Evolutionary conservation across 306 rosid genomes (phyloP).

Genomic region (Vachellia pachyceras): DNA sequence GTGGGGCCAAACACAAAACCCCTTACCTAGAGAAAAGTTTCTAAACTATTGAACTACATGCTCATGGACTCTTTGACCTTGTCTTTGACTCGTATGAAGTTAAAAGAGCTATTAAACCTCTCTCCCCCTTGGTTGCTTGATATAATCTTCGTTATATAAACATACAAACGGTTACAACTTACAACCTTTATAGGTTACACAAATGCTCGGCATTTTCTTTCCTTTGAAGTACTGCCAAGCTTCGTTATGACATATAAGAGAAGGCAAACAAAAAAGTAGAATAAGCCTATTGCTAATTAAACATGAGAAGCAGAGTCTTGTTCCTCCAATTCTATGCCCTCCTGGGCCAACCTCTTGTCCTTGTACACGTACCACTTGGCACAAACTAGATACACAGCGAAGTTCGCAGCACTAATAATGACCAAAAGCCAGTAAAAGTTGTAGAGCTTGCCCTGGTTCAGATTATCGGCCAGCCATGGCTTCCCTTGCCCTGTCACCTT

Average conservation of each 20-base stretch:
- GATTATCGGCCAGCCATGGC: slow-evolving; percentile 87
- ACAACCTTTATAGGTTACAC: not conserved
- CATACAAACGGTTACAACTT: not conserved
- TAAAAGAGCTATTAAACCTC: not conserved
- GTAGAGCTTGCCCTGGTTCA: slow-evolving; percentile 78
- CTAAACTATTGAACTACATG: too few relatives aligned
- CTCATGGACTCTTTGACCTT: too few relatives aligned
- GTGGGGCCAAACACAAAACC: too few relatives aligned
- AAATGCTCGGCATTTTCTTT: not conserved
- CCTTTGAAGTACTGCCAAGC: not conserved
- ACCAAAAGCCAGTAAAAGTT: slow-evolving; percentile 89
- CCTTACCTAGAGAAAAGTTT: too few relatives aligned
- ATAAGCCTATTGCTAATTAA: not conserved
- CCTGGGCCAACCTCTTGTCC: slow-evolving; percentile 72
- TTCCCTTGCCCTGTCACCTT: slow-evolving; percentile 55
- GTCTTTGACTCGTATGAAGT: too few relatives aligned
- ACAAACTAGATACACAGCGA: slow-evolving; percentile 60
- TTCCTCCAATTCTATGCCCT: slow-evolving; percentile 70
- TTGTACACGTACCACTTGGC: slow-evolving; percentile 91
- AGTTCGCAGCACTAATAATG: slow-evolving; percentile 66
- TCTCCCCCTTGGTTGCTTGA: not conserved
- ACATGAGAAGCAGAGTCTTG: slow-evolving; percentile 47
- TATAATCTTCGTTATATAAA: not conserved
- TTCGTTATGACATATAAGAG: too few relatives aligned
- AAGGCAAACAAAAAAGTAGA: not conserved